Base-by-base conservation (phyloP, 169 alveolate genomes). In the Fabrea salina region DNA sequence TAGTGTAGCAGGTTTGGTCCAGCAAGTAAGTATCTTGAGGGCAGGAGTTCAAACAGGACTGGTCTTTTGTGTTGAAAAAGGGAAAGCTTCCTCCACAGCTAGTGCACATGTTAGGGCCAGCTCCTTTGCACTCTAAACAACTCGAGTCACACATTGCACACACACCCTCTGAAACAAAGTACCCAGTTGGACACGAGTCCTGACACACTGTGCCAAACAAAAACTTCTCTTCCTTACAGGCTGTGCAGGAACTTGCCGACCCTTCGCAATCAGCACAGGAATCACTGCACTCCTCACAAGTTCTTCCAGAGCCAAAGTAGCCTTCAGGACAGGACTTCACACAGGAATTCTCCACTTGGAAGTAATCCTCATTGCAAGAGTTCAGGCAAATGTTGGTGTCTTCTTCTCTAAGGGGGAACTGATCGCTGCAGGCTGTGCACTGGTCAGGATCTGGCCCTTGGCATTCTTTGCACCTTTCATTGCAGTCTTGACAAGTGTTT, bases 61-160 rank as follows among this genome's bases (percentile, higher is more conserved):
- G n/a, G n/a, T n/a, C n/a, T n/a, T n/a, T n/a, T n/a, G n/a, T n/a
- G n/a, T n/a, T n/a, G n/a, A n/a, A n/a, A n/a, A n/a, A 47, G 2
- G 56, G 56, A 47, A 16, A 47, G 19, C 30, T 25, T 47, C 30
- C 19, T 47, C 30, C 56, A 47, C 56, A 47, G 16, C 30, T 2
- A 47, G 56, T 47, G 56, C 56, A 47, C 19, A 16, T n/a, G 2
- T 47, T 47, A 1, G 56, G 1, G 0, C 30, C 0, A 61, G 74
- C 5, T 16, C 74, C 74, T 1, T 27, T 61, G 50, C 74, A 61
- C n/a, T 61, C 49, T 30, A 61, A 35, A 5, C 74, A 61, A 35
- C 37, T 61, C 1, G 43, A 0, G 25, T 61, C 50, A 61, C 74
- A 61, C 19, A 35, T n/a, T n/a, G 11, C 3, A 27, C 74, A 61